These are phyloP conservation scores for Xylaria intraflava DNA, from an alignment of 495 filamentous ascomycete genomes.

Conservation along the genomic window DNA sequence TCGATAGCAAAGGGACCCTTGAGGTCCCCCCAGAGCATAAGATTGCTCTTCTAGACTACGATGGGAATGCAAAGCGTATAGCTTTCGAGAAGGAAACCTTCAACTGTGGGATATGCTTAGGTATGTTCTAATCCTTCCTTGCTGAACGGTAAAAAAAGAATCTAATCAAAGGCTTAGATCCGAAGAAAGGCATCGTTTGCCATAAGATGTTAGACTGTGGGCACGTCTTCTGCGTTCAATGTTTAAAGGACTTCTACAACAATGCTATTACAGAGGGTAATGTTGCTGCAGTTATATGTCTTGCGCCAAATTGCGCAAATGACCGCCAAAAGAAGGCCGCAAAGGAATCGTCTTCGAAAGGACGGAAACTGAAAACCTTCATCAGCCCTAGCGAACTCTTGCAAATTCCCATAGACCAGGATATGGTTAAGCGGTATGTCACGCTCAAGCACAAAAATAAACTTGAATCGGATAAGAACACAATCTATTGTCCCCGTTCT, in stretches of 20 bases:
- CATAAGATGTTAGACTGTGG: constrained; percentile 71
- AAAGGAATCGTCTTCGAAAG: constrained; percentile 23
- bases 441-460: constrained; percentile 85
- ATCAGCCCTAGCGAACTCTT: constrained; percentile 82
- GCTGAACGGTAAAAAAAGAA: neutral
- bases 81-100: constrained; percentile 81
- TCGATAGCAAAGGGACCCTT: constrained; percentile 45
- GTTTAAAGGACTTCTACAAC: constrained; percentile 85
- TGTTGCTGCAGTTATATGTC: constrained; percentile 67
- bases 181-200: constrained; percentile 80
- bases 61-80: constrained; percentile 62
- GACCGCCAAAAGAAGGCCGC: constrained; percentile 36
- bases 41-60: constrained; percentile 69
- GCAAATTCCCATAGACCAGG: constrained; percentile 70
- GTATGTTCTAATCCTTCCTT: constrained; percentile 25
- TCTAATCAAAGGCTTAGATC: constrained; percentile 50
- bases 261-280: constrained; percentile 80
- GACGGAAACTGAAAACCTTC: constrained; percentile 49
- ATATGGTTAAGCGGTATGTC: constrained; percentile 77
- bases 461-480: constrained; percentile 82
- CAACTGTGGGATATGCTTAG: constrained; percentile 80
- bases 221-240: constrained; percentile 84
- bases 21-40: constrained; percentile 55
- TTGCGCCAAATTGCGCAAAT: constrained; percentile 68
- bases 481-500: constrained; percentile 84